Conservation (phyloP, 495 filamentous ascomycete species). For the Hypomontagnella monticulosa region DNA sequence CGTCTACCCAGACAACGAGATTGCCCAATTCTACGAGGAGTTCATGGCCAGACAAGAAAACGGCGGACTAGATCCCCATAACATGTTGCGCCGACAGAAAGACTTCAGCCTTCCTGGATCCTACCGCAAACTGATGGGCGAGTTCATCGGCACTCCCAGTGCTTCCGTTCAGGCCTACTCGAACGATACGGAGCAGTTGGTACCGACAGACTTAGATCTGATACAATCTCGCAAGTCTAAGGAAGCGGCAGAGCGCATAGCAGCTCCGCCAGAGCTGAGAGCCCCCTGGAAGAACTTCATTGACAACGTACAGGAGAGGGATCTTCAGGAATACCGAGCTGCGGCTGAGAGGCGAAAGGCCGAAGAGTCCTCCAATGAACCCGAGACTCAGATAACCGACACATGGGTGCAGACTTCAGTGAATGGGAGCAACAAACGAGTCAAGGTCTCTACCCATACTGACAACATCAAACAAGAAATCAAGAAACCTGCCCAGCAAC, state of each 20-base stretch:
- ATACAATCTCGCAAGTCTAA: constrained; percentile 44
- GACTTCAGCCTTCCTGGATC: constrained; percentile 89
- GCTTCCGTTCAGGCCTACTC: constrained; percentile 75
- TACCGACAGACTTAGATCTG: constrained; percentile 80
- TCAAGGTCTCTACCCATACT: constrained; percentile 51
- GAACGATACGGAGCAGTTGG: constrained; percentile 80
- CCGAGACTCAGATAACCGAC: constrained; percentile 34
- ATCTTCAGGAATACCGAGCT: constrained; percentile 30
- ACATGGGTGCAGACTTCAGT: constrained; percentile 48
- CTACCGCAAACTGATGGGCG: constrained; percentile 86
- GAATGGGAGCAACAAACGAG: constrained; percentile 54
- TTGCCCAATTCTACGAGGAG: constrained; percentile 78
- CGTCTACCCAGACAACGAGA: constrained; percentile 82
- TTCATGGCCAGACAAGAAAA: constrained; percentile 85
- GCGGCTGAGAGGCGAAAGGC: constrained; percentile 40
- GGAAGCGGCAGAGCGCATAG: constrained; percentile 27
- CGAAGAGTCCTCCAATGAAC: constrained; percentile 29
- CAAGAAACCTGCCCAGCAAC: constrained; percentile 20
- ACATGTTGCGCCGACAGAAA: constrained; percentile 86
- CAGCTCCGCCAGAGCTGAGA: constrained; percentile 12
- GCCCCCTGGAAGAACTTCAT: constrained; percentile 35
- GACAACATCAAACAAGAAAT: constrained; percentile 28
- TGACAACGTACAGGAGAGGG: constrained; percentile 33
- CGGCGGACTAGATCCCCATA: constrained; percentile 78
- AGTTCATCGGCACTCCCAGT: constrained; percentile 62